Conservation (phyloP, 2,329 filamentous ascomycete genomes). For the Chaetomiaceae sp. region DNA sequence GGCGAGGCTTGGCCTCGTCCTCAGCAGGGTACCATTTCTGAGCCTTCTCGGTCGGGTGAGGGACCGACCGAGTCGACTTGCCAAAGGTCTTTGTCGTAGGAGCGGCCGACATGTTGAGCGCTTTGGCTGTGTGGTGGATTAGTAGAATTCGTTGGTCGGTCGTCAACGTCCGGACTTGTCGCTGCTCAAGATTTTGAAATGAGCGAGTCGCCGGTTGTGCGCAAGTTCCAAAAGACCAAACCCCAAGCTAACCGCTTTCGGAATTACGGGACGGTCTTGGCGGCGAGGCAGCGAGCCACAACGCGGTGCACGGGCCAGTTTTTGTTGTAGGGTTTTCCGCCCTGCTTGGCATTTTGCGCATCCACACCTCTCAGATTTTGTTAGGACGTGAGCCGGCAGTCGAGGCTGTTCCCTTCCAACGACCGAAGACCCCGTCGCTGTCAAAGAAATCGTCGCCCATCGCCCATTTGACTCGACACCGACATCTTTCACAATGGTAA, state of each 20-base stretch:
- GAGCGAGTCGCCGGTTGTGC: constrained; percentile 26
- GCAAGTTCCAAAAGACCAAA: constrained; percentile 28
- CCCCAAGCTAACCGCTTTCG: constrained; percentile 29
- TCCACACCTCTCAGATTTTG: constrained; percentile 29
- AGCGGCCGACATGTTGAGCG: constrained; percentile 64
- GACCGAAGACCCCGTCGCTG: constrained; percentile 27
- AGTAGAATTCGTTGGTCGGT: constrained; percentile 29
- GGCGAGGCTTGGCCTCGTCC: constrained; percentile 83
- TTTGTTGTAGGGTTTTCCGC: constrained; percentile 29
- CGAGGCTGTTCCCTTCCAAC: constrained; percentile 24
- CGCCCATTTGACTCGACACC: constrained; percentile 29
- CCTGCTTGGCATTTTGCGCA: constrained; percentile 27
- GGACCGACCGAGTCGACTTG: constrained; percentile 90
- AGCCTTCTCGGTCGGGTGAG: constrained; percentile 83
- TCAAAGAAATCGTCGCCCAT: constrained; percentile 27
- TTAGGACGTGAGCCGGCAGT: constrained; percentile 22
- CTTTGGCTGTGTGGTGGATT: constrained; percentile 30
- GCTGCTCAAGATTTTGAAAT: constrained; percentile 30
- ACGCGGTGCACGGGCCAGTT: constrained; percentile 22
- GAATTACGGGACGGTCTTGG: constrained; percentile 13
- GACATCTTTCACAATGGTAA: constrained; percentile 28
- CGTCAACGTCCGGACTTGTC: constrained; percentile 26
- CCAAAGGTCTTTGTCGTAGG: constrained; percentile 94
- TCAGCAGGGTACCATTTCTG: constrained; percentile 99
- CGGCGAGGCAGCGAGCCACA: constrained; percentile 6